Evolutionary conservation across 768 basidiomycete species (phyloP).

Genomic region (Porphyrellus cyaneotinctus): DNA sequence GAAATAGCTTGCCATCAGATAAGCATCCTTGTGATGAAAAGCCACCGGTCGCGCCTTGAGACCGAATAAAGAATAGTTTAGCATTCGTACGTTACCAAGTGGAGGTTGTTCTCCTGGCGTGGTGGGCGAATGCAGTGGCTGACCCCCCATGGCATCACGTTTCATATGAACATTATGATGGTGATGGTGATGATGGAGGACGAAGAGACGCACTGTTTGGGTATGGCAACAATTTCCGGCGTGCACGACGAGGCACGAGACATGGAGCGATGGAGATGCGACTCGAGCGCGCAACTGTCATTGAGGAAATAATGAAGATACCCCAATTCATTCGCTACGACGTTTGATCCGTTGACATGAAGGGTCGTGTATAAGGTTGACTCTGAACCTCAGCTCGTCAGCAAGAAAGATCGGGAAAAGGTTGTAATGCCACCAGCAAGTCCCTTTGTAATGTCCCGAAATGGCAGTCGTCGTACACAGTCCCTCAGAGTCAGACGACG

Average conservation of each 20-base stretch:
- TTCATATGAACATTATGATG: neutral
- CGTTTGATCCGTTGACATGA: constrained; percentile 1
- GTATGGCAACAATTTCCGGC: constrained; percentile 24
- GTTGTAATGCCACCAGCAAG: neutral
- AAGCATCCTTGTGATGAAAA: constrained; percentile 20
- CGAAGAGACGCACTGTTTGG: constrained; percentile 13
- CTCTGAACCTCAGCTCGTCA: constrained; percentile 8
- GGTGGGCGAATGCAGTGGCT: neutral
- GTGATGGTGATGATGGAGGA: neutral
- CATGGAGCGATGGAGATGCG: constrained; percentile 7
- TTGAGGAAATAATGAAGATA: constrained; percentile 5
- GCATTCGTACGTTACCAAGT: constrained; percentile 15
- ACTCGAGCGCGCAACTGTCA: neutral
- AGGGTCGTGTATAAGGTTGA: constrained; percentile 11
- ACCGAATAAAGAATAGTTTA: constrained; percentile 13
- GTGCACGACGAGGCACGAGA: neutral
- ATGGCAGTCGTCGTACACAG: constrained; percentile 5
- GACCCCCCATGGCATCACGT: neutral
- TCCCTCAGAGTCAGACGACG: too few relatives aligned
- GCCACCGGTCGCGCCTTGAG: constrained; percentile 12
- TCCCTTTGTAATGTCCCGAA: too few relatives aligned
- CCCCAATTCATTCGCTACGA: constrained; percentile 5
- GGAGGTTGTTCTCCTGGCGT: constrained; percentile 18
- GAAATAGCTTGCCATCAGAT: constrained; percentile 24
- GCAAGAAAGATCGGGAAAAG: neutral